Percentiles rank a stretch among this genome's conserved stretches.
Conservation (phyloP, 1,284 basidiomycete genomes). For the Agaricales sp. region DNA sequence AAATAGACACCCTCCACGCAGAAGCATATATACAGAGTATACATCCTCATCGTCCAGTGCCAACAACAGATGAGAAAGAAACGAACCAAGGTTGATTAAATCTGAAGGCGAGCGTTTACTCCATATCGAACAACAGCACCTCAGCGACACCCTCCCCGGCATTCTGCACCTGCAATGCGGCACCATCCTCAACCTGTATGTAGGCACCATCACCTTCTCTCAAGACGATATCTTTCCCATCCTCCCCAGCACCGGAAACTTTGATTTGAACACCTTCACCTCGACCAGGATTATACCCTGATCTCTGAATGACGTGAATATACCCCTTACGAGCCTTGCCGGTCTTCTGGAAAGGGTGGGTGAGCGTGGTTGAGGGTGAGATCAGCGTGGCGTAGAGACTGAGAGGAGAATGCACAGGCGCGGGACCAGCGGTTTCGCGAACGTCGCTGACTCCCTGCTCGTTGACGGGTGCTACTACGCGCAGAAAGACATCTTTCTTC, state of each 20-base stretch:
- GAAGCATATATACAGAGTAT: too few species aligned
- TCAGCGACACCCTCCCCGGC: constrained; percentile 50
- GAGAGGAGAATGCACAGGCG: constrained; percentile 59
- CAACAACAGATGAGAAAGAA: too few species aligned
- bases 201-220: constrained; percentile 65
- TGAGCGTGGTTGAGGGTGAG: constrained; percentile 38
- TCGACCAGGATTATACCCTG: constrained; percentile 56
- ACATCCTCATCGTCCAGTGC: too few species aligned
- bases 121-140: constrained; percentile 66
- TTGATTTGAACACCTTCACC: constrained; percentile 41
- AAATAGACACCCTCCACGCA: too few species aligned
- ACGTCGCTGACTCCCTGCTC: constrained; percentile 42
- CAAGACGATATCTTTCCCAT: constrained; percentile 22
- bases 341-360: constrained; percentile 24
- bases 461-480: constrained; percentile 62
- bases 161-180: constrained; percentile 46
- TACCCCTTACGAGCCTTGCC: constrained; percentile 48
- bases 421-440: constrained; percentile 62
- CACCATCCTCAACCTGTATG: constrained; percentile 35
- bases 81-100: too few species aligned
- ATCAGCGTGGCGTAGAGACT: constrained; percentile 62
- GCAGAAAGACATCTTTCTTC: constrained; percentile 61
- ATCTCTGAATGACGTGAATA: constrained; percentile 65
- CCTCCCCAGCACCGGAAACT: constrained; percentile 29
- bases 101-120: constrained; percentile 26